These are phyloP conservation scores for Oryza rufipogon DNA, from an alignment of 176 grass and related monocot species.

Conservation along the genomic window DNA sequence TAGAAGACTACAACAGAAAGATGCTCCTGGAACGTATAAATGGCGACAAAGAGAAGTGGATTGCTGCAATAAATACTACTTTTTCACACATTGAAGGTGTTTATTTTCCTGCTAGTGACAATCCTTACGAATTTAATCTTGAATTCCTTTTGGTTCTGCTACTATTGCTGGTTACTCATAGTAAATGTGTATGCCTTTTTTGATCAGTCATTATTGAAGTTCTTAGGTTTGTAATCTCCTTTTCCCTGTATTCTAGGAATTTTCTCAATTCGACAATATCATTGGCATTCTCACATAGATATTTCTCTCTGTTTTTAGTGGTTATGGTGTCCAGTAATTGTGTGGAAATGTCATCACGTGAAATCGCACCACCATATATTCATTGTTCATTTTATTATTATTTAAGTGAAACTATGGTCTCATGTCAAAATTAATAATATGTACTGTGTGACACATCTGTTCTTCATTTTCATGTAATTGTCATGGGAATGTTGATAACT, in stretches of 20 bases:
- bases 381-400: neutral
- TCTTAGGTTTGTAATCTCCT: neutral
- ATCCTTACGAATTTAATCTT: constrained; percentile 29
- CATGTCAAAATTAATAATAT: neutral
- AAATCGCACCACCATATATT: neutral
- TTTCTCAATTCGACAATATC: neutral
- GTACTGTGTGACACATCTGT: neutral
- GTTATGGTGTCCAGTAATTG: neutral
- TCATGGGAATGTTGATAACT: neutral
- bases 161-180: neutral
- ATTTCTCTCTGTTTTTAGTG: neutral
- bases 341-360: constrained; percentile 4
- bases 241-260: constrained; percentile 3
- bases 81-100: constrained; percentile 94
- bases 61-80: constrained; percentile 89
- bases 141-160: neutral
- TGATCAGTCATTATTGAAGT: constrained; percentile 8
- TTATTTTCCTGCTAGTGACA: neutral
- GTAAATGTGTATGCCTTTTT: constrained; percentile 8
- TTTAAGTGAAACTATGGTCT: neutral
- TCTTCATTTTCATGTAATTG: neutral
- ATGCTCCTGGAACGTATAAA: constrained; percentile 64
- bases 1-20: constrained; percentile 61
- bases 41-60: constrained; percentile 87
- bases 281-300: neutral